Percentiles rank a stretch among this genome's conserved stretches.
Conservation (phyloP, 441 rosid genomes). For the Hypseocharis bilobata region DNA sequence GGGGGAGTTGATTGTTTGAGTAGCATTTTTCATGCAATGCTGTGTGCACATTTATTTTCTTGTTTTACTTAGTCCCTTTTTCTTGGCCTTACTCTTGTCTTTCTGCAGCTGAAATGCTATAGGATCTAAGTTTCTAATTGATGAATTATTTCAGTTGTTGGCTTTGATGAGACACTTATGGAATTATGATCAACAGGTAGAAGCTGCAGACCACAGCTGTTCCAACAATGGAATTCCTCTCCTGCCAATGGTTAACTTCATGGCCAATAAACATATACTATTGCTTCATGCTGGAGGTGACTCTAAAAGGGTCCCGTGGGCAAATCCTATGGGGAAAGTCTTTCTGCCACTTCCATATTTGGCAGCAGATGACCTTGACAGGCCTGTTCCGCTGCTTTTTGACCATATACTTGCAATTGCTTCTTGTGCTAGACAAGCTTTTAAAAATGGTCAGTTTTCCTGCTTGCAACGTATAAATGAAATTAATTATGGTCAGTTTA, state of each 20-base stretch:
- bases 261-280: conserved; percentile 62
- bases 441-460: conserved; percentile 37
- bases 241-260: conserved; percentile 32
- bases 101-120: conserved; percentile 1
- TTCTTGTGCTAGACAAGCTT: conserved; percentile 80
- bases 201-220: conserved; percentile 25
- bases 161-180: conserved; percentile 18
- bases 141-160: conserved; percentile 13
- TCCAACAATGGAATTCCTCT: conserved; percentile 19
- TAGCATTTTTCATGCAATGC: background rate
- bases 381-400: conserved; percentile 86
- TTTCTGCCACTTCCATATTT: conserved; percentile 86
- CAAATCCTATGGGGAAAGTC: conserved; percentile 95
- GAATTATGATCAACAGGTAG: conserved; percentile 37
- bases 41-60: background rate
- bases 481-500: background rate
- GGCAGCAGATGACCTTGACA: conserved; percentile 87
- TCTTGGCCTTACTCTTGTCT: background rate
- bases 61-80: background rate
- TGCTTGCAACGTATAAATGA: background rate
- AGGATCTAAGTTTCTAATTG: conserved; percentile 9
- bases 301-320: conserved; percentile 97
- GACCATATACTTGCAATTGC: conserved; percentile 94
- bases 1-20: background rate
- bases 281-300: conserved; percentile 98